Conservation (phyloP, 306 rosid species). For the Ormosia emarginata region DNA sequence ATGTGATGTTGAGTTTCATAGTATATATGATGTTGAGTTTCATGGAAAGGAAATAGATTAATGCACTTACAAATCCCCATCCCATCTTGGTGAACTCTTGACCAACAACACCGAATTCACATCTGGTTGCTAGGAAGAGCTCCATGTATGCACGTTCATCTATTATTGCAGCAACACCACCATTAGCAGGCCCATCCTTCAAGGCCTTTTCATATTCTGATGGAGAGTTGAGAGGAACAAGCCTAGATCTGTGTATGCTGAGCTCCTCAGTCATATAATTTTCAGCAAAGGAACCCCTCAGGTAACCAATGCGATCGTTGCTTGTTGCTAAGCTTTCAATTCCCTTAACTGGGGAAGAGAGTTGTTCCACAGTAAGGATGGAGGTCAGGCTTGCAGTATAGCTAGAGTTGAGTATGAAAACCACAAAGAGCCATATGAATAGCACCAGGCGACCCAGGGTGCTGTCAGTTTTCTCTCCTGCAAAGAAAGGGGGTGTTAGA, state of each 20-base stretch:
- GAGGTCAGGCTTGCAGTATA: constrained; percentile 82
- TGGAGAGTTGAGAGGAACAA: constrained; percentile 47
- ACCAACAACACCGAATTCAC: constrained; percentile 73
- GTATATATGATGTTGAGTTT: neutral
- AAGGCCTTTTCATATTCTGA: constrained; percentile 61
- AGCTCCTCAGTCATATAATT: constrained; percentile 57
- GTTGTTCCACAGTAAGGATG: constrained; percentile 74
- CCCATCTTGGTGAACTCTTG: constrained; percentile 86
- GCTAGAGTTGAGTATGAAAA: constrained; percentile 75
- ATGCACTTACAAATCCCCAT: constrained; percentile 84
- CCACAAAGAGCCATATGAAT: constrained; percentile 76
- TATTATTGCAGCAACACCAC: constrained; percentile 73
- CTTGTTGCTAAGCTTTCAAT: constrained; percentile 50
- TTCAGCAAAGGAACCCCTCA: constrained; percentile 56
- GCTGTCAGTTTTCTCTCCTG: constrained; percentile 72
- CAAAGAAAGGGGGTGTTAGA: constrained; percentile 2
- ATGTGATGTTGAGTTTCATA: neutral
- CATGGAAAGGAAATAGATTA: neutral
- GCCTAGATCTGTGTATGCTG: constrained; percentile 53
- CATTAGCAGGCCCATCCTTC: constrained; percentile 51
- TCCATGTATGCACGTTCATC: constrained; percentile 79
- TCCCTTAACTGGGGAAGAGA: constrained; percentile 66
- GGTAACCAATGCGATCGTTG: constrained; percentile 60
- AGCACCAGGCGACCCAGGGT: constrained; percentile 70
- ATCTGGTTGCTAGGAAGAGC: constrained; percentile 61